Base-by-base conservation (phyloP, 768 basidiomycete genomes). In the Xerocomellus chrysenteron region DNA sequence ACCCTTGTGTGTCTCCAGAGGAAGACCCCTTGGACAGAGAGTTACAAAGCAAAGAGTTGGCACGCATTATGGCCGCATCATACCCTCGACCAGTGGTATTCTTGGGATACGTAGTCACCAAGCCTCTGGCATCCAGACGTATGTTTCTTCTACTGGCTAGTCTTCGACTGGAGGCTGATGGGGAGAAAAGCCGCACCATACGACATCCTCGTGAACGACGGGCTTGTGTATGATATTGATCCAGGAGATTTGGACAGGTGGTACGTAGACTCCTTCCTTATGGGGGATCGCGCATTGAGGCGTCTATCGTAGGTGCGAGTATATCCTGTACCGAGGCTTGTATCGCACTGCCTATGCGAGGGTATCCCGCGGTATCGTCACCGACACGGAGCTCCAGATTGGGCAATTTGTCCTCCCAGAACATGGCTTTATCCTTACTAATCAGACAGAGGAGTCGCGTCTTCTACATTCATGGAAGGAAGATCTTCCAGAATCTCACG, bases 301-400 rank as follows among this genome's bases (percentile, higher is more conserved):
- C 2, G 24, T 28, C 7, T 3, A 42, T 46, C 7, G 16, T 56
- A 88, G 90, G 90, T 96, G 93, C 74, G 90, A 95, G 76, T 95
- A 95, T 66, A 92, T 96, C 48, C 74, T 92, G 26, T 95, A 92
- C 68, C 82, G 92, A 12, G 90, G 87, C 2, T 64, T 92, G 26
- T 87, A 90, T 66, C 79, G 89, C 17, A 90, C 88, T 3, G 76
- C 86, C n/a, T 95, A 92, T 67, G 92, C 88, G 0, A 82, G 93
- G 17, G 71, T 96, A 17, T 90, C 92, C 12, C 82, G 91, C 19
- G 86, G 90, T 24, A 85, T 84, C 35, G 88, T 96, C 59, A 94
- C 91, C 26, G 94, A 96, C 65, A 95, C 94, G 1, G 92, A 95
- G 65, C 78, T 94, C 50, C 94, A 94, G 72, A 83, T 95, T 37